phyloP scores from a whole-genome alignment of 1,139 yeast species.

The Chernovozyma aurita region DNA sequence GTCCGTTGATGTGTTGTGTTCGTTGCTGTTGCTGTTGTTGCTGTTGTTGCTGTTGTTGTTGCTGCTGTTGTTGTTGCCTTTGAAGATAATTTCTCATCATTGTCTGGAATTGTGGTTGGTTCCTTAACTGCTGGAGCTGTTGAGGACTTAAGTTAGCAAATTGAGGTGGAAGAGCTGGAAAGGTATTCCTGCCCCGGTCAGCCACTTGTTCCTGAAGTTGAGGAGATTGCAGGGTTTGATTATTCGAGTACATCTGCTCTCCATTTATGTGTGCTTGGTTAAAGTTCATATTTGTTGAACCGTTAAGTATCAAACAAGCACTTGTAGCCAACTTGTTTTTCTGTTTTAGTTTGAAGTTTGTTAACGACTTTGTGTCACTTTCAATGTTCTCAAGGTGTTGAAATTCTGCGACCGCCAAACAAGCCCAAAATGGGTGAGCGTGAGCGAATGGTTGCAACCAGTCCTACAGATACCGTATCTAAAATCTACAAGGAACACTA shows the following conservation, averaged over 20 bases:
- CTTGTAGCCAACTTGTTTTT: too few species aligned
- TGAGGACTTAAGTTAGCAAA: constrained; percentile 40
- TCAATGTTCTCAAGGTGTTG: too few species aligned
- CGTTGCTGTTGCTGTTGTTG: constrained; percentile 15
- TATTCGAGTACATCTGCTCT: constrained; percentile 6
- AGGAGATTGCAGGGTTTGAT: neutral
- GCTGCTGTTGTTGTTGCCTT: constrained; percentile 31
- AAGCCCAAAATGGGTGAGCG: too few species aligned
- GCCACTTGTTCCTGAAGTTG: constrained; percentile 6
- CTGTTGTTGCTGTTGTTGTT: constrained; percentile 26
- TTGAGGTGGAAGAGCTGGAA: constrained; percentile 37
- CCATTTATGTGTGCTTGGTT: constrained; percentile 11
- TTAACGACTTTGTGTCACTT: neutral
- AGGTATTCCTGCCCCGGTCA: constrained; percentile 3
- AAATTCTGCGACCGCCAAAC: too few species aligned
- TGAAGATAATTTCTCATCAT: constrained; percentile 34
- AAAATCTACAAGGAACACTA: too few species aligned
- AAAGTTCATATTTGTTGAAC: constrained; percentile 13
- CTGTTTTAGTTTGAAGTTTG: neutral
- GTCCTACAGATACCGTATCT: too few species aligned
- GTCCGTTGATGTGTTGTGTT: constrained; percentile 13
- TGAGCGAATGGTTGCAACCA: too few species aligned
- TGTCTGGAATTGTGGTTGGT: constrained; percentile 44
- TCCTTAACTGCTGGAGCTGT: constrained; percentile 45
- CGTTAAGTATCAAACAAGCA: too few species aligned